Evolutionary conservation across 2,329 filamentous ascomycete species (phyloP).

Genomic region (Trichoderma sp.): DNA sequence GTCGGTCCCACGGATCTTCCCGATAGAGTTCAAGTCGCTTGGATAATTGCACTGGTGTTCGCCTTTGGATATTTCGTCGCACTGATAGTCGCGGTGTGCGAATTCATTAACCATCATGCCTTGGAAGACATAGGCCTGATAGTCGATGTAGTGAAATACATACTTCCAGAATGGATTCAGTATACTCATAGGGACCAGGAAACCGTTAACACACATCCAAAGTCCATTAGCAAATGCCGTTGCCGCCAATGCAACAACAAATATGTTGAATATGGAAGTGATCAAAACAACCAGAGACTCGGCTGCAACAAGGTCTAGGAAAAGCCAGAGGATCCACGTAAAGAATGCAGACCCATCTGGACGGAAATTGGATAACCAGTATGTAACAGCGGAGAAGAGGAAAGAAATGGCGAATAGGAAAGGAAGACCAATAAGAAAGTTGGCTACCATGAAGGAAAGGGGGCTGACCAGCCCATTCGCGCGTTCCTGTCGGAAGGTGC

Average conservation of each 20-base stretch:
- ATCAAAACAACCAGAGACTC: constrained; percentile 80
- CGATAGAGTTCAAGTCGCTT: constrained; percentile 48
- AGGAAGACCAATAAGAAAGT: constrained; percentile 78
- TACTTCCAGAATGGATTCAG: constrained; percentile 85
- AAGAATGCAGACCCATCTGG: constrained; percentile 66
- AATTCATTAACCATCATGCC: constrained; percentile 96
- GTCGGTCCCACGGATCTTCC: constrained; percentile 63
- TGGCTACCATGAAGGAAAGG: constrained; percentile 68
- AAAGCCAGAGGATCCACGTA: constrained; percentile 78
- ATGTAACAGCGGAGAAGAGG: constrained; percentile 71
- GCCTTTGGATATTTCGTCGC: constrained; percentile 39
- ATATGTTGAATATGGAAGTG: constrained; percentile 69
- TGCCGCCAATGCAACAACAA: constrained; percentile 74
- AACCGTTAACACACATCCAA: constrained; percentile 85
- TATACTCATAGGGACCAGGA: constrained; percentile 68
- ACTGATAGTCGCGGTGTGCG: neutral
- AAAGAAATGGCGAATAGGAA: constrained; percentile 77
- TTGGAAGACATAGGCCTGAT: constrained; percentile 82
- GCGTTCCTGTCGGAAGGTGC: constrained; percentile 56
- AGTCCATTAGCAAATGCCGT: constrained; percentile 84
- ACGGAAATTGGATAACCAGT: constrained; percentile 77
- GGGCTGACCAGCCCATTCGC: constrained; percentile 79
- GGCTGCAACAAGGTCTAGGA: constrained; percentile 77
- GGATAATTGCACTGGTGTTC: constrained; percentile 69
- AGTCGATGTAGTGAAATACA: constrained; percentile 85